Evolutionary conservation across 768 basidiomycete genomes (phyloP), one percentile per base, ranked within the genome.

Genomic region (Amanita rimosa): DNA sequence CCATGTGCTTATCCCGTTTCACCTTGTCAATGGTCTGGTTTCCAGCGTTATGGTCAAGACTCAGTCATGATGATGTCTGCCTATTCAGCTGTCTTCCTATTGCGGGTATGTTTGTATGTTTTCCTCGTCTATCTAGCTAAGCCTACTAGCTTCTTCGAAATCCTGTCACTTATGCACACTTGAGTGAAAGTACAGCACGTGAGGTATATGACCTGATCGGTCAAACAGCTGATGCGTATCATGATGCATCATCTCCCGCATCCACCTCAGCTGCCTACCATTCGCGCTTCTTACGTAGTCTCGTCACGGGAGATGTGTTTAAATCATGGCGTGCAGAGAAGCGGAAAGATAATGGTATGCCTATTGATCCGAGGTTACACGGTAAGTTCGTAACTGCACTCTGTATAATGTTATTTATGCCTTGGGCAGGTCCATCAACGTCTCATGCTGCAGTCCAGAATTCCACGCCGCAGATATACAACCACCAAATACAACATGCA

Each of bases 41-140:
- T 38, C 43, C 60, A 90, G 87, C 81, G 83, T 39, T 92, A 91
- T 56, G 77, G 83, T 6, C 89, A 91, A 67, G 88, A 91, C 60
- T 83, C 85, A 4, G 78, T 88, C 52, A 81, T 83, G 6, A 77
- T 85, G 40, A 91, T 91, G 88, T 85, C 84, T 16, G 89, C 86
- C 21, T 91, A 91, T 57, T 79, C 84, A 41, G 87, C 88, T 16
- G 79, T 91, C 33, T 83, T 88, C 59, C 65, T 92, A 53, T 67
- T 91, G 54, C 82, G 74, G 72, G 89, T 85, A 59, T 46, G 64
- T 55, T 10, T 42, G 10, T 7, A 17, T 48, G 33, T 17, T 27
- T 27, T 35, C 14, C 52, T 51, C 27, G 31, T 31, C 27, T n/a
- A 22, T 21, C 41, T 44, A 16, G 39, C 48, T 47, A 48, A 36